Percentiles rank a stretch among this genome's conserved stretches.
phyloP scores from a whole-genome alignment of 1,284 basidiomycete species.

The Ceratobasidium sp. region DNA sequence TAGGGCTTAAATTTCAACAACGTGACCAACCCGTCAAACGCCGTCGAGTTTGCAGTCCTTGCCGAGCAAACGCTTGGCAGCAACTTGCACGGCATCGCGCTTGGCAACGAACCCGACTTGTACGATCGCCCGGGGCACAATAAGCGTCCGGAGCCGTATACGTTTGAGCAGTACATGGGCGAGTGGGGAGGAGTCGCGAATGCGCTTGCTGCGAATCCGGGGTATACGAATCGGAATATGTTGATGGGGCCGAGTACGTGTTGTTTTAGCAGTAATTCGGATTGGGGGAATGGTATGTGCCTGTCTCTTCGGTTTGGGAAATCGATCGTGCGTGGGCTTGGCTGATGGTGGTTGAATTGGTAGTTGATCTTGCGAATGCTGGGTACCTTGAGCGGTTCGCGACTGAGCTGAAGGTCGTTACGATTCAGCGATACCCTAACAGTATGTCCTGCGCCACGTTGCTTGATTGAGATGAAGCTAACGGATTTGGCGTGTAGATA shows the following conservation, averaged over 20 bases:
- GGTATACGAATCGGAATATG: conserved; percentile 54
- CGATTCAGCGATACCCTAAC: conserved; percentile 48
- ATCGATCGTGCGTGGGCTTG: too few species aligned
- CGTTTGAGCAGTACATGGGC: conserved; percentile 61
- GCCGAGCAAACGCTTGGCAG: conserved; percentile 39
- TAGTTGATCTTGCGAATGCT: conserved; percentile 13
- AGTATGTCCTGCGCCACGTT: conserved; percentile 12
- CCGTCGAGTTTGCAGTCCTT: conserved; percentile 32
- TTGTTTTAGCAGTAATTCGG: conserved; percentile 51
- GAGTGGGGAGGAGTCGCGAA: conserved; percentile 39
- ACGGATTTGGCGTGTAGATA: conserved; percentile 24
- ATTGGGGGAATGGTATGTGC: conserved; percentile 54
- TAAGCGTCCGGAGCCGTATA: conserved; percentile 74
- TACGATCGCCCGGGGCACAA: conserved; percentile 18
- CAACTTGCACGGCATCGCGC: conserved; percentile 42
- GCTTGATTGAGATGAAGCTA: neutral
- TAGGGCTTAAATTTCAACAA: conserved; percentile 58
- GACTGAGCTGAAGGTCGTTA: conserved; percentile 36
- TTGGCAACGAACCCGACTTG: conserved; percentile 48
- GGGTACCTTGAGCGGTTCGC: conserved; percentile 45
- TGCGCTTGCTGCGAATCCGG: conserved; percentile 33
- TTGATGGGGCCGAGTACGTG: conserved; percentile 75
- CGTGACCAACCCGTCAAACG: conserved; percentile 38
- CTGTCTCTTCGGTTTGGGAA: neutral
- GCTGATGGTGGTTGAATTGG: neutral